Base-by-base conservation (phyloP, 495 filamentous ascomycete species). In the Penicillium flavigenum region DNA sequence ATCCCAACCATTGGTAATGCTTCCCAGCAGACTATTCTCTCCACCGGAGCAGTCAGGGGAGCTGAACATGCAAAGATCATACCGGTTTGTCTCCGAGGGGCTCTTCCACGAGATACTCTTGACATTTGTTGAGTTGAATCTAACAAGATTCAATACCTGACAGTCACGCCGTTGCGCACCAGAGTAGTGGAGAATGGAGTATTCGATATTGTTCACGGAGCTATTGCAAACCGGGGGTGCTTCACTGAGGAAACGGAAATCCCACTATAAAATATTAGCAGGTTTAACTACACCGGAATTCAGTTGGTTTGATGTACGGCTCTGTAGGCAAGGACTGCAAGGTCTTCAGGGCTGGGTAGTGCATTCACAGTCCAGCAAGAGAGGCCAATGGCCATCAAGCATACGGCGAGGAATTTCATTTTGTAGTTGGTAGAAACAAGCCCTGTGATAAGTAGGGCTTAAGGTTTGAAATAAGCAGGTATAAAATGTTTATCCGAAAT, bases 21-120 rank as follows among this genome's bases (percentile, higher is more conserved):
- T 59, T 1, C 41, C 64, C n/a, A 63, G 32, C 10, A 64, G 20
- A 3, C 36, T 24, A 4, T 14, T 17, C 42, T 45, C 26, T 0
- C 49, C 60, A 20, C 45, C 54, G 0, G 53, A 32, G 41, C 67
- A 70, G 39, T 65, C 59, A 22, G 41, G 39, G 4, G 54, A 50
- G 17, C 43, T 44, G 48, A 63, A 73, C 63, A 67, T 58, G 47
- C 71, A 72, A 26, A 73, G 55, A 51, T 67, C 63, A 32, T 64
- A 59, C 36, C 16, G 41, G 20, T 64, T 51, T 3, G 47, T 9
- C 2, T 46, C 19, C 20, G 10, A 14, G 8, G 69, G 59, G 20
- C 68, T 71, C 56, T 73, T 73, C 63, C 67, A 73, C 19, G 65
- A 67, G 47, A 73, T 57, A 27, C 63, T 71, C 48, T 71, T 63